Evolutionary conservation across 208 protist species (phyloP).

Genomic region (Crithidia bombi): DNA sequence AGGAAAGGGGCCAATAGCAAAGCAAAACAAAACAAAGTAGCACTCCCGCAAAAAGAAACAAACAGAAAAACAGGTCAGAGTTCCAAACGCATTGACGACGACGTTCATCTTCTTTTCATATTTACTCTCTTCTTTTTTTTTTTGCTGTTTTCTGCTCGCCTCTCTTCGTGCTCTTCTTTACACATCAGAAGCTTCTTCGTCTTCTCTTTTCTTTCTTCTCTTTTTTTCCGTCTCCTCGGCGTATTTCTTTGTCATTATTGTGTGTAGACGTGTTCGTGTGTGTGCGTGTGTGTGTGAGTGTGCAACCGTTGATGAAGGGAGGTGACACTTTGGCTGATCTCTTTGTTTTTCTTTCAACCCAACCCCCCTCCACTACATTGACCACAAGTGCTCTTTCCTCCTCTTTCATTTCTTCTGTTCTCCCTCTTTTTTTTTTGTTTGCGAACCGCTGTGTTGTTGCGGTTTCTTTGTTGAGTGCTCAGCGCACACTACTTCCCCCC

Average conservation of each 20-base stretch:
- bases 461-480: too few relatives aligned
- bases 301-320: too few relatives aligned
- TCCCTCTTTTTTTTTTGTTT: constrained; percentile 16
- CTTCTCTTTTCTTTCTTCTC: constrained; percentile 8
- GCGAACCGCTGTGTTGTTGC: background rate
- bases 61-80: background rate
- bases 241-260: constrained; percentile 20
- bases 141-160: constrained; percentile 14
- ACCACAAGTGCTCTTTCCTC: background rate
- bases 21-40: too few relatives aligned
- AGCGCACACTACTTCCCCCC: too few relatives aligned
- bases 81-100: background rate
- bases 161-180: background rate
- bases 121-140: constrained; percentile 6
- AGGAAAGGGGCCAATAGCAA: background rate
- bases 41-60: background rate
- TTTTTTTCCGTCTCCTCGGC: constrained; percentile 22
- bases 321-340: too few relatives aligned
- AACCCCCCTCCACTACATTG: too few relatives aligned
- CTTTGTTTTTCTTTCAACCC: constrained; percentile 1
- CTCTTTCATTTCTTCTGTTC: background rate
- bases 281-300: too few relatives aligned
- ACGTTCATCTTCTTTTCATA: constrained; percentile 3
- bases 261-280: background rate
- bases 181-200: background rate